These are phyloP conservation scores for Cyberlindnera saturnus DNA, from an alignment of 805 yeast genomes.

Conservation along the genomic window DNA sequence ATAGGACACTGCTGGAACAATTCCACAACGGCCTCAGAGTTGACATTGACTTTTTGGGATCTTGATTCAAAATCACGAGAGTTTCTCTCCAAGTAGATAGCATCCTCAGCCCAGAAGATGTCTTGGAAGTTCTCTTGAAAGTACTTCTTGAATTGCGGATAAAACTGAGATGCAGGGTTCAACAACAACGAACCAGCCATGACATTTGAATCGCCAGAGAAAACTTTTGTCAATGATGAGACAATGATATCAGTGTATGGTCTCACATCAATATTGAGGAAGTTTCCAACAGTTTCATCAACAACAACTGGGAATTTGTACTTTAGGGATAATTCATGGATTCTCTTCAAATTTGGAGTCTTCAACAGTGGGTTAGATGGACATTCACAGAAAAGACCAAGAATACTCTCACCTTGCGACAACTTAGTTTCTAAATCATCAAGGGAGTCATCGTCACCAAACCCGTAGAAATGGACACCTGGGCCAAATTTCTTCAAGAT, in stretches of 20 bases:
- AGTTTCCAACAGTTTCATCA: slow-evolving; percentile 94
- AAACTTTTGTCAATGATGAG: slow-evolving; percentile 84
- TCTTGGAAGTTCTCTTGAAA: slow-evolving; percentile 60
- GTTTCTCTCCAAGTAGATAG: slow-evolving; percentile 84
- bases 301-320: slow-evolving; percentile 75
- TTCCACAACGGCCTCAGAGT: slow-evolving; percentile 48
- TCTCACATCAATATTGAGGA: slow-evolving; percentile 73
- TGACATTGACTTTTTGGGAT: slow-evolving; percentile 45
- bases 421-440: slow-evolving; percentile 58
- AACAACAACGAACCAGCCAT: slow-evolving; percentile 88
- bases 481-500: slow-evolving; percentile 86
- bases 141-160: slow-evolving; percentile 41
- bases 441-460: slow-evolving; percentile 69
- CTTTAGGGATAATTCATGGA: slow-evolving; percentile 59
- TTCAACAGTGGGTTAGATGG: slow-evolving; percentile 92
- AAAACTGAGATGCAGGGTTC: slow-evolving; percentile 57
- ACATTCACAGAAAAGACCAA: slow-evolving; percentile 83
- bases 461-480: slow-evolving; percentile 80
- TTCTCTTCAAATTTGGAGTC: slow-evolving; percentile 69
- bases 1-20: slow-evolving; percentile 42
- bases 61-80: slow-evolving; percentile 80
- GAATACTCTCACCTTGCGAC: slow-evolving; percentile 56
- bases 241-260: slow-evolving; percentile 84
- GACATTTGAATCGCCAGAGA: slow-evolving; percentile 91
- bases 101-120: slow-evolving; percentile 88